Evolutionary conservation across 2,329 filamentous ascomycete species (phyloP).

Genomic region (Orbilia quercus): DNA sequence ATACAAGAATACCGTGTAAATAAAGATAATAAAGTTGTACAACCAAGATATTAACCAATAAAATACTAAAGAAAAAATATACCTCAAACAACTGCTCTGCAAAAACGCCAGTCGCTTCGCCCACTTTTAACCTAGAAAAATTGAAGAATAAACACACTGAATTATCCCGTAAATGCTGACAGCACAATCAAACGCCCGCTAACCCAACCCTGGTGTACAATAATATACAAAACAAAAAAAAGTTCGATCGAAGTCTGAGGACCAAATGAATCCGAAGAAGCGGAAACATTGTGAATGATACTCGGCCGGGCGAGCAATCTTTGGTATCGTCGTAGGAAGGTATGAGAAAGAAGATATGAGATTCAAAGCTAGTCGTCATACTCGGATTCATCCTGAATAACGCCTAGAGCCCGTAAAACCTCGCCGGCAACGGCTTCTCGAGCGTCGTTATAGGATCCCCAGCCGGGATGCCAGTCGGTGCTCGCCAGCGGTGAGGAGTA

Average conservation of each 20-base stretch:
- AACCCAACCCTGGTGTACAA: conserved; percentile 20
- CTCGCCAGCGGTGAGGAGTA: conserved; percentile 53
- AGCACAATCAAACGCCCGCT: conserved; percentile 39
- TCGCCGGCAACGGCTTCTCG: conserved; percentile 54
- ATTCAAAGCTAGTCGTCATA: conserved; percentile 36
- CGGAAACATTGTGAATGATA: neutral
- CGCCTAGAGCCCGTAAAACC: conserved; percentile 45
- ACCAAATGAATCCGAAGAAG: neutral
- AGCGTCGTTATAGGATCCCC: conserved; percentile 54
- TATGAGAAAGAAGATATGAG: conserved; percentile 2
- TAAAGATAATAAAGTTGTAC: neutral
- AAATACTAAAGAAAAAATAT: neutral
- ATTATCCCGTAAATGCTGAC: conserved; percentile 26
- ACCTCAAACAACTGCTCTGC: neutral
- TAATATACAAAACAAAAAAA: conserved; percentile 7
- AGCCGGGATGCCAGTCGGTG: conserved; percentile 52
- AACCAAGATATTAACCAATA: too few species aligned
- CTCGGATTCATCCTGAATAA: conserved; percentile 49
- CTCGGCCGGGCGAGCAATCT: conserved; percentile 1
- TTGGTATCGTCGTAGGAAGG: neutral
- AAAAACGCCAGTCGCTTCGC: conserved; percentile 27
- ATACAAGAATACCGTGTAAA: conserved; percentile 28
- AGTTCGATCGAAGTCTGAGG: neutral
- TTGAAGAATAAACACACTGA: conserved; percentile 7
- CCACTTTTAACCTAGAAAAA: conserved; percentile 1